Percentiles rank a stretch among this genome's conserved stretches.
These are phyloP conservation scores for Globisporangium abappressorium DNA, from an alignment of 352 stramenopile species.

Conservation along the genomic window DNA sequence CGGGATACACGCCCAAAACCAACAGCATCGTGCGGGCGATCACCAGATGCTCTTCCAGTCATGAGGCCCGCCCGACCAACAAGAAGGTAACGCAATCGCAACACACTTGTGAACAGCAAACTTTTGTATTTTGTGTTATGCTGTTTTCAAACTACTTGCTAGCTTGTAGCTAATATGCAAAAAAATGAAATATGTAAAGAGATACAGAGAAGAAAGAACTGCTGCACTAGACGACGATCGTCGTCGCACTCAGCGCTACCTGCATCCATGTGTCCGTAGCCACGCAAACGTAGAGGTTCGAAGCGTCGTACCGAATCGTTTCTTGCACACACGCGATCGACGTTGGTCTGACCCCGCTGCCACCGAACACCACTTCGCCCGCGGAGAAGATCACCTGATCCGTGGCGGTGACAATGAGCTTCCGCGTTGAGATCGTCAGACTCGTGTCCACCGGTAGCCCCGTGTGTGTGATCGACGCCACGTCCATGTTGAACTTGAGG, in stretches of 20 bases:
- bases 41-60: too few species aligned
- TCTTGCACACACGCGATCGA: slow-evolving; percentile 22
- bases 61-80: too few species aligned
- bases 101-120: slow-evolving; percentile 3
- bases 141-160: slow-evolving; percentile 1
- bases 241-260: background rate
- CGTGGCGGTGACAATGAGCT: slow-evolving; percentile 24
- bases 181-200: slow-evolving; percentile 5
- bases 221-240: background rate
- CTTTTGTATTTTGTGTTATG: slow-evolving; percentile 2
- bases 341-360: slow-evolving; percentile 16
- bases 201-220: background rate
- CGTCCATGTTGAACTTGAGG: slow-evolving; percentile 24
- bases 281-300: slow-evolving; percentile 36
- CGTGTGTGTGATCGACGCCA: slow-evolving; percentile 32
- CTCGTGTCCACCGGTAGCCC: slow-evolving; percentile 8
- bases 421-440: slow-evolving; percentile 40
- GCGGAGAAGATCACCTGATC: slow-evolving; percentile 9
- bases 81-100: too few species aligned
- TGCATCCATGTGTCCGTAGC: slow-evolving; percentile 17
- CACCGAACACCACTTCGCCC: slow-evolving; percentile 20
- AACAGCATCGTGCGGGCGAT: too few species aligned
- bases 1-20: too few species aligned
- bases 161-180: background rate
- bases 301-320: slow-evolving; percentile 30